Evolutionary conservation across 768 basidiomycete species (phyloP), one percentile per base, ranked within the genome.

Genomic region (Phallus indusiatus): DNA sequence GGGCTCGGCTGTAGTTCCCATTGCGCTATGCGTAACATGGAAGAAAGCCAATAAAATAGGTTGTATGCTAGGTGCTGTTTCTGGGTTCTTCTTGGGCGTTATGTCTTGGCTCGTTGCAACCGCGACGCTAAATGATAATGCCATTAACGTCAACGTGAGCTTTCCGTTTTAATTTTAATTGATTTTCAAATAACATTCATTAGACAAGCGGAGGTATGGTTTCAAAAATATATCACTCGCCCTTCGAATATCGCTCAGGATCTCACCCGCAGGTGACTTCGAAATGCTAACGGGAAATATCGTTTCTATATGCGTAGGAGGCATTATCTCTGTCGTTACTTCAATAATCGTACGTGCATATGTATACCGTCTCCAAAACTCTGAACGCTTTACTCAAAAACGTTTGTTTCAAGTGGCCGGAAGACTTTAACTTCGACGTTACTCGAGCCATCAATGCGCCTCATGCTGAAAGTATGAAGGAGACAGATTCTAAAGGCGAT

Each of bases 231-330:
- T 54, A 9, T 42, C 42, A 42, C 9, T n/a, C 4, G 2, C 42
- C n/a, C 9, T 42, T 42, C 42, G 28, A 28, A 28, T 7, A 28
- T 28, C 2, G 4, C 16, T 21, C 18, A 18, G 6, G n/a, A 12
- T 12, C 22, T 47, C 10, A 18, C 37, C 20, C 6, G 42, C 33
- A 14, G 76, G 74, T 18, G 78, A 82, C 68, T 75, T 76, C 58
- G 78, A 81, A 66, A 94, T 96, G 91, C 77, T 96, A 16, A 85
- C 90, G 0, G 94, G 94, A 1, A 94, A 94, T 71, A 73, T 95
- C n/a, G 85, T 85, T 1, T 84, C 90, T 1, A 89, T 94, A 63
- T 86, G 81, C 24, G 76, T 88, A 12, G 90, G 91, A 8, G 90
- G 80, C 3, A 84, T 96, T 56, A 75, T 96, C 62, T 79, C 91